A percentile compares a stretch with the other conserved stretches of the same genome.
Conservation (phyloP, 2,329 filamentous ascomycete genomes). For the Xylaria sp. region DNA sequence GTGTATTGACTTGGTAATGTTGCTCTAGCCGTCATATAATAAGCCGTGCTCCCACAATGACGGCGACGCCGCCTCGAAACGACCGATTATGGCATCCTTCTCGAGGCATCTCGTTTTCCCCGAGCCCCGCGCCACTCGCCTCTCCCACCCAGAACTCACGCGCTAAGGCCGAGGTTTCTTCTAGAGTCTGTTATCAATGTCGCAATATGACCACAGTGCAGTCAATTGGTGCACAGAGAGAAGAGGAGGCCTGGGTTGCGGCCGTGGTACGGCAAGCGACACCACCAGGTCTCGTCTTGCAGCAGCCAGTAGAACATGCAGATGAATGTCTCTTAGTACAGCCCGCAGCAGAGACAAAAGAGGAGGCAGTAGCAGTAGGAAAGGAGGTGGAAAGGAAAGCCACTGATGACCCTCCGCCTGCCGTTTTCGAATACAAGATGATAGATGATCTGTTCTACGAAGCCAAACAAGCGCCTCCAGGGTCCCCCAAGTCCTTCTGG, state of each 20-base stretch:
- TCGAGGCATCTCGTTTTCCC: conserved; percentile 51
- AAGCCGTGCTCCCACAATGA: conserved; percentile 38
- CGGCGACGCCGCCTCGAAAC: conserved; percentile 45
- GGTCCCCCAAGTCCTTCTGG: conserved; percentile 70
- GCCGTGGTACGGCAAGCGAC: neutral
- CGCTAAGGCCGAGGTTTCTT: conserved; percentile 20
- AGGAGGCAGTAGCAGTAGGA: neutral
- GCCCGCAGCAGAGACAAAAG: neutral
- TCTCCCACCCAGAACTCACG: conserved; percentile 33
- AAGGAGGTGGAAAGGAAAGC: conserved; percentile 17
- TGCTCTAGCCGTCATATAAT: conserved; percentile 32
- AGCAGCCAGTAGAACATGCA: neutral
- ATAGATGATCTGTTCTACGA: conserved; percentile 57
- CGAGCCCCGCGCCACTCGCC: conserved; percentile 34
- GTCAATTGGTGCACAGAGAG: conserved; percentile 9
- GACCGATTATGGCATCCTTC: conserved; percentile 50
- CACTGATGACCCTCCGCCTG: conserved; percentile 51
- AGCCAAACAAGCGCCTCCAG: conserved; percentile 60
- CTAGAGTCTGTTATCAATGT: conserved; percentile 8
- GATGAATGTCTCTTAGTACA: neutral
- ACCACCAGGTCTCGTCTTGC: neutral
- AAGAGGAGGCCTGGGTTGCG: conserved; percentile 4
- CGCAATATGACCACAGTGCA: conserved; percentile 15
- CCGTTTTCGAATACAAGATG: conserved; percentile 60
- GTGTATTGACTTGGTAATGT: conserved; percentile 12